These are phyloP conservation scores for Eimeria praecox DNA, from an alignment of 169 alveolate species.

Conservation along the genomic window DNA sequence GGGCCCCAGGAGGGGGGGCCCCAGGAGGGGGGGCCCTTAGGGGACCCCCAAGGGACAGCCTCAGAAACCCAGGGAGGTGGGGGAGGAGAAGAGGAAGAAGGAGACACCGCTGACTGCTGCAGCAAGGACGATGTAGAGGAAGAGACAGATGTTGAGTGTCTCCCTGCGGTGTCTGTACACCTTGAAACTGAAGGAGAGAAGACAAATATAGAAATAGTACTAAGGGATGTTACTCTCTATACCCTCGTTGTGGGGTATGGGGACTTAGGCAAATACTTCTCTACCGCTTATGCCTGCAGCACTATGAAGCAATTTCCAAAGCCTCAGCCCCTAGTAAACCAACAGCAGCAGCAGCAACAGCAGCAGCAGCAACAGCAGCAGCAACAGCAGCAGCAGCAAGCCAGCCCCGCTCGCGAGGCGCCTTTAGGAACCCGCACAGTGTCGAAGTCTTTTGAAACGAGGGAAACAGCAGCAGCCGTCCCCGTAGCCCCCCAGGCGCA, in stretches of 20 bases:
- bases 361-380: constrained; percentile 53
- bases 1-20: background rate
- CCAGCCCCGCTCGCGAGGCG: background rate
- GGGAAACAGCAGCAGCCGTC: background rate
- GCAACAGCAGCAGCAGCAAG: constrained; percentile 66
- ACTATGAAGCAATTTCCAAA: constrained; percentile 75
- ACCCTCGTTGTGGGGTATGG: constrained; percentile 81
- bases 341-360: constrained; percentile 39
- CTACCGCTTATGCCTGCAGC: constrained; percentile 71
- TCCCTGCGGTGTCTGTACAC: constrained; percentile 67
- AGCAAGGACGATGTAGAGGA: constrained; percentile 1
- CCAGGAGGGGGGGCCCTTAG: background rate
- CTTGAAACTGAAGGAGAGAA: constrained; percentile 26
- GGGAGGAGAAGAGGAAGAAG: background rate
- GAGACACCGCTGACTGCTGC: background rate
- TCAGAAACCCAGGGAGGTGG: background rate
- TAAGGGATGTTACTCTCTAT: constrained; percentile 85
- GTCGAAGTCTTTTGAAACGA: constrained; percentile 6
- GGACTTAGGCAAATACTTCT: constrained; percentile 81
- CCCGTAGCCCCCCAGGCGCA: background rate
- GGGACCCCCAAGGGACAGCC: background rate
- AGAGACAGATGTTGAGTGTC: background rate
- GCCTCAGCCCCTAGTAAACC: constrained; percentile 55
- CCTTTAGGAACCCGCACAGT: constrained; percentile 14
- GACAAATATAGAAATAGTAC: constrained; percentile 78